Conservation (phyloP, 768 basidiomycete genomes). For the Sporobolomyces pararoseus region DNA sequence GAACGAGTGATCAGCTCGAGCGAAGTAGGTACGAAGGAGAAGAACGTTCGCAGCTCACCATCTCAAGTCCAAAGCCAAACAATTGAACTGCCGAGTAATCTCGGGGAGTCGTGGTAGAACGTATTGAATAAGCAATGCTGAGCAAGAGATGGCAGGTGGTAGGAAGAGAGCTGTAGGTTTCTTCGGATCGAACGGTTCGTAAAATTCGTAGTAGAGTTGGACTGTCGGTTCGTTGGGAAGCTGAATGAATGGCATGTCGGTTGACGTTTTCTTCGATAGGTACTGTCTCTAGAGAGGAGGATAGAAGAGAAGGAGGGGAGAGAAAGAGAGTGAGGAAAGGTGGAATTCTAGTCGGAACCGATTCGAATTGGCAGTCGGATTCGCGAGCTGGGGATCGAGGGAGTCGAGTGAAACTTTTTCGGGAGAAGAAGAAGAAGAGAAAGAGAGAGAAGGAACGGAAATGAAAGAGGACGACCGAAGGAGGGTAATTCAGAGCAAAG, state of each 20-base stretch:
- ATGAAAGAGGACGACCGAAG: no score
- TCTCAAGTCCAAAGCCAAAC: not conserved
- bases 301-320: not conserved
- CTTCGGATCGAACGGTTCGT: not conserved
- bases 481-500: no score
- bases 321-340: not conserved
- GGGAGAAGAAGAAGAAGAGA: no score
- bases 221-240: not conserved
- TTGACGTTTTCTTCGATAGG: not conserved
- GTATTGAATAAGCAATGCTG: not conserved
- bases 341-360: no score
- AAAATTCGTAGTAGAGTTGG: not conserved
- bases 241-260: not conserved
- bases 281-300: not conserved
- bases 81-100: slow-evolving; percentile 4
- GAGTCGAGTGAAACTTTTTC: not conserved
- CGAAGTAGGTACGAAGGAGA: no score
- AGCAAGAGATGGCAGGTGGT: slow-evolving; percentile 3
- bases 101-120: not conserved
- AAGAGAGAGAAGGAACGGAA: not conserved
- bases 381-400: no score
- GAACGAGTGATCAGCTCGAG: no score
- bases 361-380: no score
- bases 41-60: not conserved
- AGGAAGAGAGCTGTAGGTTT: slow-evolving; percentile 1